Base-by-base conservation (phyloP, 495 filamentous ascomycete species). In the Aspergillus affinis region DNA sequence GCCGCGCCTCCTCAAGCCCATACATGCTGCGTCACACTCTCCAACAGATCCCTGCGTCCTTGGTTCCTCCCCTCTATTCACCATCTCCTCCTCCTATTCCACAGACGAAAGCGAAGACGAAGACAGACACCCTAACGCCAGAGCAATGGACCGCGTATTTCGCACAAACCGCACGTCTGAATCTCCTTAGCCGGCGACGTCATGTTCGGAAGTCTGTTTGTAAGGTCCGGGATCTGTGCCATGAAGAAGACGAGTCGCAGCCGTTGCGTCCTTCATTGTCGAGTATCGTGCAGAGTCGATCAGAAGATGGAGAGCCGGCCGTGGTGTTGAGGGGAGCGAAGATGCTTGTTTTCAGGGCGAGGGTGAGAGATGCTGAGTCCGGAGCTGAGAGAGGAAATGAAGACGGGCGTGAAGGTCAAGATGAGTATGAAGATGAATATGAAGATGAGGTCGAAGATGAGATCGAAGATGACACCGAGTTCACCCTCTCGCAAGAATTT, bases 101-200 rank as follows among this genome's bases (percentile, higher is more conserved):
- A 4, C 2, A 26, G 23, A 26, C 23, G 23, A 26, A 26, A 2
- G 23, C 23, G 23, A 26, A 26, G 6, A 29, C 48, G 21, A 48
- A 10, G 1, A 52, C 48, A 29, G 21, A 62, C 7, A 30, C 51
- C 26, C 45, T 65, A 15, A 60, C 58, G 0, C 51, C 44, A 19
- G 29, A 61, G 15, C 55, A 63, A 30, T 69, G 66, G 66, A 64
- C 59, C n/a, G 7, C 7, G 12, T 60, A 62, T 36, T 65, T 69
- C 46, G 17, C 23, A 23, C 63, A 65, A 26, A 46, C 62, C 20
- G 51, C 61, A 2, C 51, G 50, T 18, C 36, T 62, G 19, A 65
- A 65, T 51, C 49, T 69, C 6, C 45, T 69, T 12, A 26, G 54
- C 2, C 49, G 48, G 47, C 58, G 63, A 6, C 41, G 47, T 3